Evolutionary conservation across 2,329 filamentous ascomycete species (phyloP).

Genomic region (Coleophoma crateriformis): DNA sequence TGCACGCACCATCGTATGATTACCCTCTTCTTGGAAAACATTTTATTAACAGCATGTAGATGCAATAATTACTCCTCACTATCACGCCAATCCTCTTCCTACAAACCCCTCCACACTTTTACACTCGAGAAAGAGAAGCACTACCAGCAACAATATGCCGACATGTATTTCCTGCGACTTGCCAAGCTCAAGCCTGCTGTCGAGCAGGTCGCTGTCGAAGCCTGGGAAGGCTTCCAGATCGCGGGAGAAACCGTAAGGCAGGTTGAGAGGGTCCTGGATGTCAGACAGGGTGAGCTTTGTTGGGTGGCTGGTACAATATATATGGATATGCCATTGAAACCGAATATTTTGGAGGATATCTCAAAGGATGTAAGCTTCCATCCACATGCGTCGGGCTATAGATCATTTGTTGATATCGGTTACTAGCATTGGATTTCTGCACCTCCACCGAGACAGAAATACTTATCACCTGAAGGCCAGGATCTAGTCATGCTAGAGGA

Average conservation of each 20-base stretch:
- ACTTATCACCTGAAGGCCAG: constrained; percentile 54
- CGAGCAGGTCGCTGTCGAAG: constrained; percentile 64
- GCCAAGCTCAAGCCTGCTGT: constrained; percentile 81
- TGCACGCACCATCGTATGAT: constrained; percentile 45
- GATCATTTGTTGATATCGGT: constrained; percentile 4
- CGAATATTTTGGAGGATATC: constrained; percentile 92
- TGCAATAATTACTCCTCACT: constrained; percentile 25
- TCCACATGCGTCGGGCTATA: not conserved
- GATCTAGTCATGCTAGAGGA: constrained; percentile 86
- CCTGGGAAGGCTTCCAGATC: constrained; percentile 76
- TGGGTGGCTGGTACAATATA: constrained; percentile 95
- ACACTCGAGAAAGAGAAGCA: constrained; percentile 63
- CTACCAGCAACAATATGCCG: constrained; percentile 92
- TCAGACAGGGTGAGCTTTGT: constrained; percentile 90
- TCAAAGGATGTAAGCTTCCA: constrained; percentile 69
- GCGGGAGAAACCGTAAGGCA: constrained; percentile 68
- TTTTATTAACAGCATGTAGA: constrained; percentile 8
- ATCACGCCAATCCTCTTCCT: constrained; percentile 53
- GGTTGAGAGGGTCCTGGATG: constrained; percentile 88
- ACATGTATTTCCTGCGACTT: constrained; percentile 94
- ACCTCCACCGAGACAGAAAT: constrained; percentile 71
- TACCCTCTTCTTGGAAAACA: constrained; percentile 1
- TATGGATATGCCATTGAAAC: constrained; percentile 95
- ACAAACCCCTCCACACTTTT: constrained; percentile 74
- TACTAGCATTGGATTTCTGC: constrained; percentile 80